Conservation (phyloP, 2,329 filamentous ascomycete genomes). For the Hymenoscyphus albidus region DNA sequence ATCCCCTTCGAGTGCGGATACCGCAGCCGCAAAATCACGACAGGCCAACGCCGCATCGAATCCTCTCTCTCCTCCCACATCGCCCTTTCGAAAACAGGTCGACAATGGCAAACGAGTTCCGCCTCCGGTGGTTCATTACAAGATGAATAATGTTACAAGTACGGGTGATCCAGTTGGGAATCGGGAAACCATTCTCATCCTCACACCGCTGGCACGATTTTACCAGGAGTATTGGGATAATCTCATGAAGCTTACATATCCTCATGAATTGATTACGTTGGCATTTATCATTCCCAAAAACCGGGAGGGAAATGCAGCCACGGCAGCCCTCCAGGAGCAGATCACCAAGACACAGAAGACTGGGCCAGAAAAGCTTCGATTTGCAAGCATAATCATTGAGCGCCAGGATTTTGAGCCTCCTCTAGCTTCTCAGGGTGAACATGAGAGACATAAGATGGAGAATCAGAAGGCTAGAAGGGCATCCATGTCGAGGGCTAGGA, state of each 20-base stretch:
- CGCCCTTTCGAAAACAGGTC: constrained; percentile 65
- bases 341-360: constrained; percentile 78
- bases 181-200: constrained; percentile 79
- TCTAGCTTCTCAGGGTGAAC: constrained; percentile 74
- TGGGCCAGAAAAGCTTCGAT: constrained; percentile 74
- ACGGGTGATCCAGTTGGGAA: constrained; percentile 72
- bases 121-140: constrained; percentile 86
- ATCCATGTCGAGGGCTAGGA: constrained; percentile 89
- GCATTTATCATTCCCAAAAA: constrained; percentile 96
- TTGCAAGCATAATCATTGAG: constrained; percentile 90
- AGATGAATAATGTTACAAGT: constrained; percentile 91
- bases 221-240: constrained; percentile 97
- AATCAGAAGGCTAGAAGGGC: constrained; percentile 84
- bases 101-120: constrained; percentile 54
- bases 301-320: constrained; percentile 85
- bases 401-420: constrained; percentile 91
- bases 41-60: constrained; percentile 60
- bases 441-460: constrained; percentile 83
- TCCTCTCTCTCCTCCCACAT: constrained; percentile 68
- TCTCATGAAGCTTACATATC: constrained; percentile 75
- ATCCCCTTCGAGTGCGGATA: constrained; percentile 47
- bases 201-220: constrained; percentile 90
- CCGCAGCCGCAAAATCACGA: constrained; percentile 45
- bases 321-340: constrained; percentile 74
- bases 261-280: constrained; percentile 89